phyloP scores from a whole-genome alignment of 352 stramenopile species.

The Globisporangium orthogonon region DNA sequence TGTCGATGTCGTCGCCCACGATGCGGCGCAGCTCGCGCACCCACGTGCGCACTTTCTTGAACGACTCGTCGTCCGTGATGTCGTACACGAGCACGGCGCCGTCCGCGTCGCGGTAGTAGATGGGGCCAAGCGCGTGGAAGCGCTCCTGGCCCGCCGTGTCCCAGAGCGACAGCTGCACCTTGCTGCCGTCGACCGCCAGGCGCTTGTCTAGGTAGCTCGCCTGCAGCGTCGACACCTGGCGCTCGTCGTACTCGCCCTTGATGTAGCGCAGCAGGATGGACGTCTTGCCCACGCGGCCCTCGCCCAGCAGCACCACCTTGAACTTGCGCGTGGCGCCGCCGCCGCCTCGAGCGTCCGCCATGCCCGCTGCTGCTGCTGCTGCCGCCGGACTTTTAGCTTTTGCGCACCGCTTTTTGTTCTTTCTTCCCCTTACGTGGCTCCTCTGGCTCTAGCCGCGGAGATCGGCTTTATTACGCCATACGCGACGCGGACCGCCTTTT shows the following conservation, averaged over 20 bases:
- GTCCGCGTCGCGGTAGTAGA: conserved; percentile 90
- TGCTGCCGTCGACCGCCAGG: conserved; percentile 75
- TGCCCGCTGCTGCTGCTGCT: conserved; percentile 2
- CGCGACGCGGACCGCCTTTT: too few relatives aligned
- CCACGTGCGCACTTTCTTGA: conserved; percentile 90
- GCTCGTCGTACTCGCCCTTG: conserved; percentile 91
- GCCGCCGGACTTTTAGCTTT: too few relatives aligned
- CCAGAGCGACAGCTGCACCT: conserved; percentile 82
- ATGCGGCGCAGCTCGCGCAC: conserved; percentile 90
- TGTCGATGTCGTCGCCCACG: conserved; percentile 88
- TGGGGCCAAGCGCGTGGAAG: conserved; percentile 82
- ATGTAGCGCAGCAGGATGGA: conserved; percentile 93
- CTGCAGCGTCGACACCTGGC: conserved; percentile 90
- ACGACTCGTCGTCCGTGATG: conserved; percentile 90
- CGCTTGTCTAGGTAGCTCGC: conserved; percentile 92
- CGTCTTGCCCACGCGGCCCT: conserved; percentile 92
- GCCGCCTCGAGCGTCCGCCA: conserved; percentile 7
- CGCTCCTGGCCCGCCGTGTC: conserved; percentile 86
- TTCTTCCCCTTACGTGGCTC: too few relatives aligned
- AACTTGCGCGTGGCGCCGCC: conserved; percentile 57
- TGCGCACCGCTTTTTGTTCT: too few relatives aligned
- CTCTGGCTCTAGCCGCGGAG: too few relatives aligned
- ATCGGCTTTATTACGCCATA: too few relatives aligned
- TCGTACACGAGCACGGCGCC: conserved; percentile 90
- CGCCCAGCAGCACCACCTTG: conserved; percentile 80